phyloP scores from a whole-genome alignment of 768 basidiomycete genomes.

The Auricularia sp. region DNA sequence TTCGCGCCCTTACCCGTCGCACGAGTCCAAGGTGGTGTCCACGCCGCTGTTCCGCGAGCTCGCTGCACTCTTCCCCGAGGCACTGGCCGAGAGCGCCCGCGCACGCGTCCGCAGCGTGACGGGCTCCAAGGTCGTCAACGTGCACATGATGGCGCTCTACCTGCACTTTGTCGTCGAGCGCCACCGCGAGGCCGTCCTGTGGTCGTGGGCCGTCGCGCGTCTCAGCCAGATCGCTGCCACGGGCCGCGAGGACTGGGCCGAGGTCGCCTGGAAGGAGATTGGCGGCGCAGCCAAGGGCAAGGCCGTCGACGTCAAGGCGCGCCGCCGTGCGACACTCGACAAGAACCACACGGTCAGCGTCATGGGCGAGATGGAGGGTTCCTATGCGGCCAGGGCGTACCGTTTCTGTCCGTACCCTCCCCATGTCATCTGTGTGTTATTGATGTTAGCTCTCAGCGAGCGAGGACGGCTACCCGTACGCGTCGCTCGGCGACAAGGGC shows the following conservation, averaged over 20 bases:
- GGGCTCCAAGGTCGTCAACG: not conserved
- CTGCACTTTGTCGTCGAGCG: slow-evolving; percentile 7
- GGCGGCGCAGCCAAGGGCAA: not conserved
- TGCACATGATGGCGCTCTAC: slow-evolving; percentile 7
- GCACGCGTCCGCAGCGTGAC: not conserved
- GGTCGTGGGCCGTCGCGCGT: slow-evolving; percentile 6
- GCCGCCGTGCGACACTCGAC: not conserved
- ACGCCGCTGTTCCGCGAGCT: slow-evolving; percentile 5
- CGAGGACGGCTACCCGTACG: slow-evolving; percentile 25
- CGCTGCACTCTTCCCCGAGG: not conserved
- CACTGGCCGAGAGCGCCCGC: not conserved
- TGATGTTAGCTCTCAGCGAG: slow-evolving; percentile 13
- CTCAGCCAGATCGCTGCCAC: not conserved
- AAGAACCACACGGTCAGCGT: slow-evolving; percentile 14
- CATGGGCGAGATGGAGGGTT: slow-evolving; percentile 14
- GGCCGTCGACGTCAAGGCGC: not conserved
- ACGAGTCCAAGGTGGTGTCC: slow-evolving; percentile 5
- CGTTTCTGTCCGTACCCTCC: not conserved
- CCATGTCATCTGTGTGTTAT: not conserved
- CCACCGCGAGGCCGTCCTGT: slow-evolving; percentile 6
- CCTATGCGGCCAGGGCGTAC: not conserved
- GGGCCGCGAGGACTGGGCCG: not conserved
- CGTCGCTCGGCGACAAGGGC: slow-evolving; percentile 7
- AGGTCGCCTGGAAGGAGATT: not conserved
- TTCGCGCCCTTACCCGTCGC: slow-evolving; percentile 3